Conservation (phyloP, 768 basidiomycete species). For the Pleurotus ostreatus region DNA sequence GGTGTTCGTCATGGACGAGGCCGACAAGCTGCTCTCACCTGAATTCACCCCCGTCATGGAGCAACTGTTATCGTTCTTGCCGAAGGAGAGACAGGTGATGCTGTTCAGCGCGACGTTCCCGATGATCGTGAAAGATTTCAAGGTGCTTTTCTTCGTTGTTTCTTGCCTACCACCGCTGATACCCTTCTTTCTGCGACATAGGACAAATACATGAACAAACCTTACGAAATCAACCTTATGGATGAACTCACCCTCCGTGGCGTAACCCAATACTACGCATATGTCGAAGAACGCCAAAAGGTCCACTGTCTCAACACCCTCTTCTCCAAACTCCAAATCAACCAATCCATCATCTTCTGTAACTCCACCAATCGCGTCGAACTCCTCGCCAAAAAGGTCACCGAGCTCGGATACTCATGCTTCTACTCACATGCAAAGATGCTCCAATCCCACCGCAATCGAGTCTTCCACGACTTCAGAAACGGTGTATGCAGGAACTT, state of each 20-base stretch:
- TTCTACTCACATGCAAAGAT: constrained; percentile 99
- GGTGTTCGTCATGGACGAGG: constrained; percentile 99
- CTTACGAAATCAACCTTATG: constrained; percentile 99
- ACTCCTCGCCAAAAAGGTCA: constrained; percentile 98
- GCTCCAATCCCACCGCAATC: constrained; percentile 97
- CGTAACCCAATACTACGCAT: constrained; percentile 99
- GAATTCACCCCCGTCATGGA: constrained; percentile 99
- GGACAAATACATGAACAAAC: constrained; percentile 95
- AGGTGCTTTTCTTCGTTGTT: constrained; percentile 43
- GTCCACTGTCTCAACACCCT: constrained; percentile 96
- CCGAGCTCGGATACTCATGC: constrained; percentile 98
- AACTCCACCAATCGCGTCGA: constrained; percentile 99
- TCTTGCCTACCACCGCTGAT: constrained; percentile 9
- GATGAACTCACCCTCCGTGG: constrained; percentile 98
- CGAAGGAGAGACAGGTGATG: constrained; percentile 91
- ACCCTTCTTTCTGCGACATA: constrained; percentile 23
- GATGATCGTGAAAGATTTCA: constrained; percentile 98
- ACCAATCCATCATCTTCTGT: constrained; percentile 99
- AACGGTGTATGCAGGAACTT: constrained; percentile 98
- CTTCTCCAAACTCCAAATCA: constrained; percentile 87
- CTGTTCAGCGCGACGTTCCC: constrained; percentile 99
- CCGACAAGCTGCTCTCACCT: constrained; percentile 94
- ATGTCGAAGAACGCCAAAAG: constrained; percentile 98
- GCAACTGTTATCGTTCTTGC: constrained; percentile 84
- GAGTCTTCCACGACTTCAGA: constrained; percentile 99